Evolutionary conservation across 805 yeast species (phyloP).

Genomic region (Candida namnaoensis): DNA sequence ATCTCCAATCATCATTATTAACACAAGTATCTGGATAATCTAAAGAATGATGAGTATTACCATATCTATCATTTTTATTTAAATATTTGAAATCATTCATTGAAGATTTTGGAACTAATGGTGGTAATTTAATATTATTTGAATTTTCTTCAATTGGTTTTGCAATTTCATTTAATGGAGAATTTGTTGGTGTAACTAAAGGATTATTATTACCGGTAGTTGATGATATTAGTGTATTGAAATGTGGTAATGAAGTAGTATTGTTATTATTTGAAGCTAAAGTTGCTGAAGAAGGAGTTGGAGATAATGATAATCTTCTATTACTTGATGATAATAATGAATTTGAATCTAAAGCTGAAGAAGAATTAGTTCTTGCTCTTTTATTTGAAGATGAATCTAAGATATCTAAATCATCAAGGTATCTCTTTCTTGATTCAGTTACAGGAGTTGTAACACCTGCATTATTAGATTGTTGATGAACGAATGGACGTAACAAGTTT

Average conservation of each 20-base stretch:
- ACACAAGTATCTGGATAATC: conserved; percentile 24
- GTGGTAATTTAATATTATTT: conserved; percentile 11
- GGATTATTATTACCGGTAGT: conserved; percentile 3
- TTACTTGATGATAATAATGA: conserved; percentile 39
- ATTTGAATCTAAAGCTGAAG: conserved; percentile 16
- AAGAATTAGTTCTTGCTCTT: neutral
- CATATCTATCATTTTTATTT: conserved; percentile 11
- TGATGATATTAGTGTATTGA: neutral
- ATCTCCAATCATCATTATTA: conserved; percentile 36
- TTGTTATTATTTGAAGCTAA: too few relatives aligned
- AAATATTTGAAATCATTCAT: conserved; percentile 9
- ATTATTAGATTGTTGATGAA: neutral
- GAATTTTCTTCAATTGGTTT: neutral
- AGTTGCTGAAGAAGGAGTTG: conserved; percentile 7
- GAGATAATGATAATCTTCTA: conserved; percentile 16
- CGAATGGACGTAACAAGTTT: neutral
- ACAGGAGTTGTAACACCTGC: neutral
- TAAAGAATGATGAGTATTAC: conserved; percentile 9
- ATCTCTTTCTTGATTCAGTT: conserved; percentile 13
- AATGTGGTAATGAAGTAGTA: conserved; percentile 3
- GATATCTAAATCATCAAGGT: conserved; percentile 11
- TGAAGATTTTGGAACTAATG: conserved; percentile 9
- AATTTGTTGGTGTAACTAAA: conserved; percentile 3
- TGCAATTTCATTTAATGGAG: neutral
- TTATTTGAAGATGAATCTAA: conserved; percentile 1